Base-by-base conservation (phyloP, 2,329 filamentous ascomycete genomes). In the Paracamarosporium sp. region DNA sequence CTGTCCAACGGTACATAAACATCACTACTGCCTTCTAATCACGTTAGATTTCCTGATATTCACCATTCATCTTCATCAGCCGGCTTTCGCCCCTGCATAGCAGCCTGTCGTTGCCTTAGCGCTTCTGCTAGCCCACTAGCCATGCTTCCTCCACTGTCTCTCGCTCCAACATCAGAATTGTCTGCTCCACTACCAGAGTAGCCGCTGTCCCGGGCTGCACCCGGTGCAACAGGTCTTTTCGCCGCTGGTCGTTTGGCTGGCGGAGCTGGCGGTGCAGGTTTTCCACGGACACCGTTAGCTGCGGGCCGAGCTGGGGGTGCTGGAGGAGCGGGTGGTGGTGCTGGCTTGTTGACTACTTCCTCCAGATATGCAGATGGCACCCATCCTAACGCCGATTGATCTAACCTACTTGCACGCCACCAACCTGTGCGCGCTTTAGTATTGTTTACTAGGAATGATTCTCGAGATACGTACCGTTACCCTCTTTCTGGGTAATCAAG, bases 301-400 rank as follows among this genome's bases (percentile, higher is more conserved):
- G 89, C 88, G 13, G 91, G 88, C 12, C 81, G 76, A 30, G 79
- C 72, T 28, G 74, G 52, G 5, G 57, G 53, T 28, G 82, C 77
- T 4, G 82, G 81, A 13, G 78, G 75, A 1, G 81, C 79, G 15
- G 86, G 84, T 4, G 86, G 81, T 24, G 87, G 85, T 9, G 88
- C 81, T 12, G 86, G 80, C 24, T 76, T 76, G 46, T 74, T 68
- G 22, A 84, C 85, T 73, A 90, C 85, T 78, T 97, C 93, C 78
- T 98, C 90, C 8, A 99, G 89, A 71, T 99, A 99, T 20, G 94
- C 92, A 20, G 93, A 91, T 0, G 95, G 95, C 3, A 95, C 88
- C 95, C 95, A 99, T 50, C 93, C 95, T 77, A 95, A 92, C n/a
- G 86, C 86, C 65, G 83, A 82, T 45, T 82, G 82, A 68, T 86